Evolutionary conservation across 2,329 filamentous ascomycete species (phyloP), one percentile per base, ranked within the genome.

Genomic region (Calonectria leucothoes): DNA sequence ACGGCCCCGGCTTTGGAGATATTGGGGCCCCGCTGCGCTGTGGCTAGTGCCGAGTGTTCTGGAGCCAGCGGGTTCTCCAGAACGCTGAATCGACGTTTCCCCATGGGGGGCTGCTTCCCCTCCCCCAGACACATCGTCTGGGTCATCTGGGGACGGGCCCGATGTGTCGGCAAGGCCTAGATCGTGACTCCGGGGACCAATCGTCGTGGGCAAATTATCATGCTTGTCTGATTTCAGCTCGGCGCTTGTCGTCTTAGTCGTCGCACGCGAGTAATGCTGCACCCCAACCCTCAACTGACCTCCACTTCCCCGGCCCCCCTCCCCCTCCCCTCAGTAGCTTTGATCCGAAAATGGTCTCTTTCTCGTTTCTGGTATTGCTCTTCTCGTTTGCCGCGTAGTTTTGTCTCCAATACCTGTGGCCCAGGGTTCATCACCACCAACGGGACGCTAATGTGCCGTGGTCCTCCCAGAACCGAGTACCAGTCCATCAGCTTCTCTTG

Each of bases 91-190:
- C 33, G 25, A 37, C 20, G 23, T 52, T 77, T 77, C 76, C 76
- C 76, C 76, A 74, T 67, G 76, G 76, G 69, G 76, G 61, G 39
- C 42, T 65, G 31, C 23, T 37, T 33, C 29, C 37, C 39, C 33
- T 33, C 39, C 59, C 48, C 45, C 48, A 45, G 39, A 49, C 25
- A 31, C 17, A 55, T 39, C 67, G 42, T 20, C 45, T 70, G 55
- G 67, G 48, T 42, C 37, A 6, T 55, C 25, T 68, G 57, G 61
- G 66, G 72, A 63, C 57, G 75, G 37, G 35, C 42, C 66, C 72
- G 68, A 72, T 64, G 45, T 31, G 3, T 11, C 25, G 39, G 23
- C 23, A 31, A 25, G 68, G 75, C 48, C 75, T 74, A 52, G 74
- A 76, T 51, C 42, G 11, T 27, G n/a, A 35, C 45, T 29, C 14